Percentiles rank a stretch among this genome's conserved stretches.
Conservation (phyloP, 208 protist genomes). For the Trypanosoma platydactyli region DNA sequence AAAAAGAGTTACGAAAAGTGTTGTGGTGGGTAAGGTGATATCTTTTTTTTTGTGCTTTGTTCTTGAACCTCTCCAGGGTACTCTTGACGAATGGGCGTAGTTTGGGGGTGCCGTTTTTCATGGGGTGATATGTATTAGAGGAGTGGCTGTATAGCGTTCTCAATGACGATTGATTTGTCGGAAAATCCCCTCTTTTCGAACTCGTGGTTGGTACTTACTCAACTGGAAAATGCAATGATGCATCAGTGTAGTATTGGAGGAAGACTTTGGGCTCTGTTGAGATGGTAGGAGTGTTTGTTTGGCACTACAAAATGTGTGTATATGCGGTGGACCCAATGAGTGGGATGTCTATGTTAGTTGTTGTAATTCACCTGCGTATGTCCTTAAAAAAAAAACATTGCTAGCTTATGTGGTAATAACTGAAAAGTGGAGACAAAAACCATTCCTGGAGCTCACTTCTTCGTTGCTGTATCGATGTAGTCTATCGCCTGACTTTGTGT, state of each 20-base stretch:
- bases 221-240: too few species aligned
- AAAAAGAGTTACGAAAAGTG: neutral
- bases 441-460: slow-evolving; percentile 1
- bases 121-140: slow-evolving; percentile 8
- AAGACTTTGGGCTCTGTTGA: slow-evolving; percentile 34
- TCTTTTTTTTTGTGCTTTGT: slow-evolving; percentile 15
- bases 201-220: too few species aligned
- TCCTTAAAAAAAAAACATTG: too few species aligned
- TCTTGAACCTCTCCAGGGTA: slow-evolving; percentile 4
- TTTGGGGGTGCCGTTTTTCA: neutral
- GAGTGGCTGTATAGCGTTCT: neutral
- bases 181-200: too few species aligned
- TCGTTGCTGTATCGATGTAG: slow-evolving; percentile 26
- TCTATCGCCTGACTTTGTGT: slow-evolving; percentile 34
- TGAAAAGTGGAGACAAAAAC: neutral
- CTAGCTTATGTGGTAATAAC: too few species aligned
- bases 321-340: slow-evolving; percentile 38
- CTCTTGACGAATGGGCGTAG: neutral
- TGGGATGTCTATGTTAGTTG: neutral
- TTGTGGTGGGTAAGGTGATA: neutral
- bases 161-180: too few species aligned
- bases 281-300: slow-evolving; percentile 41
- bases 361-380: slow-evolving; percentile 20
- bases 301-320: slow-evolving; percentile 66
- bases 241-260: slow-evolving; percentile 35